Base-by-base conservation (phyloP, 2,329 filamentous ascomycete genomes). In the Drechslerella dactyloides region DNA sequence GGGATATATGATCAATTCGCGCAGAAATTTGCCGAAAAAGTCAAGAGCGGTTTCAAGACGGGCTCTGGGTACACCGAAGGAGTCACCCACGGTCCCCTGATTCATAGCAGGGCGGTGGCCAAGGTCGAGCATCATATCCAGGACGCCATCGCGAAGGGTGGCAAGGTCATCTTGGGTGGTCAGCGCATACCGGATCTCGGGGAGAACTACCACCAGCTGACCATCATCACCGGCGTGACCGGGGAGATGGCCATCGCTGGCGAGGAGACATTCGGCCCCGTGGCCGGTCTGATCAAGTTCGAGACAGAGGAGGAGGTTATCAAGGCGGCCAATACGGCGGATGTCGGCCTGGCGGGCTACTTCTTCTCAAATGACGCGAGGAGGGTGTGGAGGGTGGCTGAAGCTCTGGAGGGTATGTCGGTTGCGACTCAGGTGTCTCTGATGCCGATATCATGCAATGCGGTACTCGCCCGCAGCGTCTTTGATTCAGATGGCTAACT, bases 221-320 rank as follows among this genome's bases (percentile, higher is more conserved):
- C 94, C 0, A 90, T 97, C 46, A 86, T 99, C 72, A 88, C 90
- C 8, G 90, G 90, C 74, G 93, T 96, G 88, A 96, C 84, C 10
- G 83, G 84, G 66, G 87, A 93, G 46, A 97, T 97, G 94, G 84
- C 86, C 69, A 85, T 97, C 75, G 88, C 90, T 2, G 83, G 83
- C 1, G 93, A 97, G 80, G 94, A 99, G 83, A 99, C 93, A 0
- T 99, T 99, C 78, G 94, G 94, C 0, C 94, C 94, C 1, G 90
- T 97, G 0, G 93, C 93, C 0, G 93, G 90, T 0, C 81, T 97
- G 13, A 97, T 97, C 83, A 85, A 87, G 54, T 99, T 97, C 78
- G 85, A 90, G 52, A 91, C 89, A 0, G 94, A 97, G 81, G 88
- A 89, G 59, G 93, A 97, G 77, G 94, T 96, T 3, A 87, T 97